These are phyloP conservation scores for Chlamydomonas incerta DNA, from an alignment of 139 green algal species.

Conservation along the genomic window DNA sequence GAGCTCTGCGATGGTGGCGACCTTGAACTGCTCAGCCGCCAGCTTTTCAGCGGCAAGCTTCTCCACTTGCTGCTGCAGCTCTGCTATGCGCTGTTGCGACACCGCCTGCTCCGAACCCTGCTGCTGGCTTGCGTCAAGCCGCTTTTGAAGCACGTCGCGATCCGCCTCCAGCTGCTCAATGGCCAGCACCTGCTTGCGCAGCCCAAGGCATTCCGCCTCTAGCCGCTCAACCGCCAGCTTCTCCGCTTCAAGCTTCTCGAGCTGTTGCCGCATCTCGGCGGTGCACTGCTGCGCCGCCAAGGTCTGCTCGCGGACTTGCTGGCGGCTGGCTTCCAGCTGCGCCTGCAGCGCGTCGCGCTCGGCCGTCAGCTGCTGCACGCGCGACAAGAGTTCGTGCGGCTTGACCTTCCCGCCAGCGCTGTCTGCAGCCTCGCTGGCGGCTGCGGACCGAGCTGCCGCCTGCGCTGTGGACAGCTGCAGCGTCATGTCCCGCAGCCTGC, in stretches of 20 bases:
- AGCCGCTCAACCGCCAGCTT: too few species aligned
- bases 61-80: slow-evolving; percentile 42
- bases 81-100: not conserved
- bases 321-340: not conserved
- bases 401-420: not conserved
- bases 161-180: slow-evolving; percentile 18
- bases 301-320: not conserved
- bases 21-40: slow-evolving; percentile 24
- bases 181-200: not conserved
- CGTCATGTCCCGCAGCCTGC: not conserved
- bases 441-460: not conserved
- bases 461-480: not conserved
- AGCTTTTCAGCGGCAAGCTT: slow-evolving; percentile 4
- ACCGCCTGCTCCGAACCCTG: not conserved
- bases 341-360: slow-evolving; percentile 25
- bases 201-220: too few species aligned
- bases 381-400: slow-evolving; percentile 36
- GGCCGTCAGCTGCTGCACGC: slow-evolving; percentile 21
- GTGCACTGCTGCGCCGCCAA: not conserved
- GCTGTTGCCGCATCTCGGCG: too few species aligned
- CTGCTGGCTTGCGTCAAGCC: not conserved
- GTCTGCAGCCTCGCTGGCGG: not conserved
- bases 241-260: too few species aligned
- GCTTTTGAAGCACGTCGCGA: not conserved
- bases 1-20: slow-evolving; percentile 27